These are phyloP conservation scores for Austropuccinia psidii DNA, from an alignment of 1,284 basidiomycete genomes.

Conservation along the genomic window DNA sequence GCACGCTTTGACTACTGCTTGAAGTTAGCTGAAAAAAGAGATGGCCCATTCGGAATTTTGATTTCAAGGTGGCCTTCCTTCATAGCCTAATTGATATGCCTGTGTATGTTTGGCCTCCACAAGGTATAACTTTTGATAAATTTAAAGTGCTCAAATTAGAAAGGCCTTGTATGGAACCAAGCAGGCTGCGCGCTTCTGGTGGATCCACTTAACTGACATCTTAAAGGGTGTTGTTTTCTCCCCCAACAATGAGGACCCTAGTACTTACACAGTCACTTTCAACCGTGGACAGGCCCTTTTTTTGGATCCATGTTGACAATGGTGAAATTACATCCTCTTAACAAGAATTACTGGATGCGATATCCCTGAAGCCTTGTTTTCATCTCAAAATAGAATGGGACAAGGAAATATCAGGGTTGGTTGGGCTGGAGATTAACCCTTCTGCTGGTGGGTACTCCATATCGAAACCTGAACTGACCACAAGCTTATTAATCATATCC, in stretches of 20 bases:
- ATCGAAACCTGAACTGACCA: not conserved
- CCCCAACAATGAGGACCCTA: not conserved
- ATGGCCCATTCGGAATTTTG: not conserved
- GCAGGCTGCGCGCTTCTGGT: conserved; percentile 15
- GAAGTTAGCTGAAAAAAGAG: too few species aligned
- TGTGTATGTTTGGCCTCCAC: not conserved
- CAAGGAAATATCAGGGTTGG: not conserved
- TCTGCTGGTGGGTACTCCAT: not conserved
- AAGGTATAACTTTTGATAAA: too few species aligned
- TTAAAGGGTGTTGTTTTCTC: not conserved
- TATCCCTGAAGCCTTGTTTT: too few species aligned
- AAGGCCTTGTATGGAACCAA: conserved; percentile 6
- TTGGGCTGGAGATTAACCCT: not conserved
- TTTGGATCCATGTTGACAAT: conserved; percentile 24
- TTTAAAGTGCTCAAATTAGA: not conserved
- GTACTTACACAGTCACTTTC: not conserved
- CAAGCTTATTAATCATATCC: not conserved
- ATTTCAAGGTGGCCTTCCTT: not conserved
- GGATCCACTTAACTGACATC: not conserved
- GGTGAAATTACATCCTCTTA: not conserved
- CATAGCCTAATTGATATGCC: not conserved
- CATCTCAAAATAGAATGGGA: not conserved
- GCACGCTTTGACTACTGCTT: too few species aligned
- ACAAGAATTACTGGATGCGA: not conserved
- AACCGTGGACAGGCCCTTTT: not conserved